Base-by-base conservation (phyloP, 192 early-diverging fungal species). In the Cladochytrium replicatum region DNA sequence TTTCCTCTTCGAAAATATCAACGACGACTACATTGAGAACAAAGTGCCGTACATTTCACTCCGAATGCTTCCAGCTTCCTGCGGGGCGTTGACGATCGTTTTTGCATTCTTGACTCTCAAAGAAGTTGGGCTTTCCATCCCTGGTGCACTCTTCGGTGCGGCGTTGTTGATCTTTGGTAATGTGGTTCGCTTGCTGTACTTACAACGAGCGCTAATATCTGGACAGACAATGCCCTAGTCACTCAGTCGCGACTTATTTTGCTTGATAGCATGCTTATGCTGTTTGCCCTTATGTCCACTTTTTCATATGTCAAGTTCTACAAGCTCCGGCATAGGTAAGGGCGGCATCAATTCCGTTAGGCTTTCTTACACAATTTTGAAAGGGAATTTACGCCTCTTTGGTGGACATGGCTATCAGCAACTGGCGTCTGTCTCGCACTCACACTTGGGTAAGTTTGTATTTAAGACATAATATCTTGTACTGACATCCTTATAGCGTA, bases 1-100 rank as follows among this genome's bases (percentile, higher is more conserved):
- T 44, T 98, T 89, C 66, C 61, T 88, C 48, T 98, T 98, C 61
- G 86, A 90, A 19, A 88, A 87, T 44, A 98, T 98, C 65, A 90
- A 88, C 6, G 85, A 93, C 46, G 83, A 80, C 61, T 98, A 98
- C 57, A 67, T 85, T 38, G 63, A 65, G 29, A 85, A 97, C 61
- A 76, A 85, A 29, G 90, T 98, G 19, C 94, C 94, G 1, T 92
- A 88, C 60, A 72, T 97, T 31, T 75, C 74, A 27, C 67, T 98
- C 49, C 82, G 95, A 39, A 43, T 80, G 3, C 78, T 85, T 39
- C 83, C 86, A 15, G 91, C 92, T 0, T 41, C 77, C 19, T 81
- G 88, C 32, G 89, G 93, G 7, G 75, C 86, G 2, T 60, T 87
- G 37, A 69, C 85, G 34, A 76, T 86, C 17, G 80, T 83, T 4